Evolutionary conservation across 495 filamentous ascomycete genomes (phyloP).

Genomic region (Penicillium bovifimosum): DNA sequence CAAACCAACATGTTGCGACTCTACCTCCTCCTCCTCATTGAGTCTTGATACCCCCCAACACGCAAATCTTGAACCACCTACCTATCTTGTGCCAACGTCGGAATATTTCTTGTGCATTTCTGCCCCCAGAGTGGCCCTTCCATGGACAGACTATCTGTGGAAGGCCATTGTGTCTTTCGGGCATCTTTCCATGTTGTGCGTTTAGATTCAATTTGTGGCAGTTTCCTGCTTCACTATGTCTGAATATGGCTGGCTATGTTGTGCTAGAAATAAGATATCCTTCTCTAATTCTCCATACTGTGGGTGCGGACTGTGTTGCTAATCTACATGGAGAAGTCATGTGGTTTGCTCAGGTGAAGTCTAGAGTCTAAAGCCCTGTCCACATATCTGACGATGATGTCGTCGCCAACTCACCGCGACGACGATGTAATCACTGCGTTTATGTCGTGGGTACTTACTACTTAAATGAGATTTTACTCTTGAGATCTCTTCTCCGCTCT

Average conservation of each 20-base stretch:
- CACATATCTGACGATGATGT: too few species aligned
- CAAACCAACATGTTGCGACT: not conserved
- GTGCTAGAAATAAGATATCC: not conserved
- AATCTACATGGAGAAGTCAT: too few species aligned
- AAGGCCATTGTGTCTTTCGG: not conserved
- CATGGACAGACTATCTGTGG: not conserved
- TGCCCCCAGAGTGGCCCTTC: not conserved
- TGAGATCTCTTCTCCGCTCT: too few species aligned
- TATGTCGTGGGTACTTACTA: too few species aligned
- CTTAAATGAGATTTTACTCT: too few species aligned
- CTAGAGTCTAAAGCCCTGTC: too few species aligned
- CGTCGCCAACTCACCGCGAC: too few species aligned
- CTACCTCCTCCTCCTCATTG: not conserved
- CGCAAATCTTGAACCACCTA: not conserved
- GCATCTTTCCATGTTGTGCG: not conserved
- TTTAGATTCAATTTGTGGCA: not conserved
- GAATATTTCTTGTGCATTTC: not conserved
- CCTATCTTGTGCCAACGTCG: too few species aligned
- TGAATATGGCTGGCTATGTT: not conserved
- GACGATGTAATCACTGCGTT: too few species aligned
- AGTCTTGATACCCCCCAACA: constrained; percentile 7
- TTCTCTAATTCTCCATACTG: not conserved
- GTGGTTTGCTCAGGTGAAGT: too few species aligned
- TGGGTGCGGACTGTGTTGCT: too few species aligned
- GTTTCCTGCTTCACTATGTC: not conserved